Base-by-base conservation (phyloP, 169 alveolate genomes). In the Babesia divergens region DNA sequence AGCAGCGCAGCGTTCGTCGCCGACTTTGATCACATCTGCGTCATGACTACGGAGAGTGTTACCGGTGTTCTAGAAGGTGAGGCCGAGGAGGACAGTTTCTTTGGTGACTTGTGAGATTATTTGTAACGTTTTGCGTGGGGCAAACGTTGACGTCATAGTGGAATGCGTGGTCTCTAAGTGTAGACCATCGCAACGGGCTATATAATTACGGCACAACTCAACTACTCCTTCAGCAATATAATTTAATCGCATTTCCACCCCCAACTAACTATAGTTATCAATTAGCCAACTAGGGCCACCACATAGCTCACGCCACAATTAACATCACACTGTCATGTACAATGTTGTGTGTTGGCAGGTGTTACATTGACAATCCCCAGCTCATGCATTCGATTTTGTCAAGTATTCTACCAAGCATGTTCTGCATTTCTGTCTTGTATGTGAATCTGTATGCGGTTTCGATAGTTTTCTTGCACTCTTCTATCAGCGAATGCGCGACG, bases 1-100 rank as follows among this genome's bases (percentile, higher is more conserved):
- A 55, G 29, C 29, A 1, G 1, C 22, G 18, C 37, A 76, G 85
- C 56, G 37, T 76, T 76, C 62, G 67, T 76, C 11, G 85, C 56
- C 20, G 44, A 76, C 42, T 40, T 65, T 18, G 75, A 76, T 44
- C 37, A 56, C 46, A 65, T 76, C 29, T 62, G 62, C 74, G n/a
- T 76, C 22, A 56, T 49, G 29, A 35, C 62, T 13, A 76, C 81
- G 13, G 54, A 44, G 7, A 74, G 54, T 43, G 65, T 56, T 0
- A 9, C 11, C 37, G 28, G 22, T n/a, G 18, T 66, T 31, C n/a
- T 40, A 16, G 47, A 76, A 18, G 71, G 72, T 8, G 55, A 66
- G 1, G 35, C 11, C 16, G 46, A 38, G 3, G 67, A 65, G 26
- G 20, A 29, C 34, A 28, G 50, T 16, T 76, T 76, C 53, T 76